phyloP scores from a whole-genome alignment of 2,329 filamentous ascomycete species.

The Cladosporium oxysporum region DNA sequence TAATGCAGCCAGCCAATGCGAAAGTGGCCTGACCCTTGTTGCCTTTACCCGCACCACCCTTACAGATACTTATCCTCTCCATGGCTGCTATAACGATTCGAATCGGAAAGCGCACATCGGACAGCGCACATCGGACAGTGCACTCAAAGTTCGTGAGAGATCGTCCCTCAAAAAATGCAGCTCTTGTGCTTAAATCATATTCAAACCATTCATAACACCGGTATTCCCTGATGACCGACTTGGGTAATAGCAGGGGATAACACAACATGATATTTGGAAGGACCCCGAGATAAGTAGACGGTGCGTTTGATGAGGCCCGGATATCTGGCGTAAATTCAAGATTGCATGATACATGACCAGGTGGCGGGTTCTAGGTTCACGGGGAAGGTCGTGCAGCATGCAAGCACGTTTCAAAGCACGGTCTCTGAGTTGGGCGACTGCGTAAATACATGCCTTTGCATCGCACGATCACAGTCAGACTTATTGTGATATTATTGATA shows the following conservation, averaged over 20 bases:
- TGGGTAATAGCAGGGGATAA: neutral
- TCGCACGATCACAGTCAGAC: neutral
- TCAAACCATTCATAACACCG: neutral
- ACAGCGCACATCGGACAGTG: neutral
- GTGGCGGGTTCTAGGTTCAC: neutral
- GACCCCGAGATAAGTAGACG: neutral
- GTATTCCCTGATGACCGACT: neutral
- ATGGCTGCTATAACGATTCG: neutral
- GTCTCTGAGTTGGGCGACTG: neutral
- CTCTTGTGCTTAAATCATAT: neutral
- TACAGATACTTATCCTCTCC: neutral
- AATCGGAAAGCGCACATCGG: too few relatives aligned
- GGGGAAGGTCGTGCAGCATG: neutral
- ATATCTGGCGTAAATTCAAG: neutral
- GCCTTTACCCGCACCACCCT: neutral
- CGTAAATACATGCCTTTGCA: neutral
- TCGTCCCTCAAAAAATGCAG: neutral
- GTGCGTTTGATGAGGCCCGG: neutral
- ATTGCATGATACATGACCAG: neutral
- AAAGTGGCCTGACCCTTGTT: neutral
- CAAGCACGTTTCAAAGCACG: neutral
- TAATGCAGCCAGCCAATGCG: neutral
- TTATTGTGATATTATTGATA: neutral
- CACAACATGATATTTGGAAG: neutral
- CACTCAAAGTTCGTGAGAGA: neutral